A percentile compares a stretch with the other conserved stretches of the same genome.
These are phyloP conservation scores for Lumnitzera littorea DNA, from an alignment of 345 rosid genomes.

Conservation along the genomic window DNA sequence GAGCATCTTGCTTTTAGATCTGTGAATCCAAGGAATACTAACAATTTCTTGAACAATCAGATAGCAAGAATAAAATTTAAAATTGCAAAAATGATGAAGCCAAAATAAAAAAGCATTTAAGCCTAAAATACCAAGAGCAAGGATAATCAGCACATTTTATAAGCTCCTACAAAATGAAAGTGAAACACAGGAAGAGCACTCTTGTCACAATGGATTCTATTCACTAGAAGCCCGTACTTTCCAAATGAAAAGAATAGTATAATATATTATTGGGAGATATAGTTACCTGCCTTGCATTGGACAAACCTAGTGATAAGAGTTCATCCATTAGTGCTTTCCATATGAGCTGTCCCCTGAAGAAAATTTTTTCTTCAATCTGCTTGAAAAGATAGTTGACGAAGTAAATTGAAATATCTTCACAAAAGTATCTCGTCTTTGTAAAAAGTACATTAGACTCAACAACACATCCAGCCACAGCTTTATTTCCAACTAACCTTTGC, in stretches of 20 bases:
- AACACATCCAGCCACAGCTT: background rate
- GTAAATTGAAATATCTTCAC: background rate
- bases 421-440: background rate
- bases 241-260: conserved; percentile 2
- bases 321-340: conserved; percentile 83
- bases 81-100: too few relatives aligned
- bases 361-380: conserved; percentile 48
- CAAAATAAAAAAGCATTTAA: too few relatives aligned
- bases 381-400: background rate
- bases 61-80: too few relatives aligned
- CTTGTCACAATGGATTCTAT: too few relatives aligned
- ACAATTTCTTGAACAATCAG: too few relatives aligned
- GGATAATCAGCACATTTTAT: too few relatives aligned
- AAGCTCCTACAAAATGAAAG: too few relatives aligned
- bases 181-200: too few relatives aligned
- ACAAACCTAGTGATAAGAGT: conserved; percentile 63
- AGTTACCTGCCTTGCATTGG: conserved; percentile 56
- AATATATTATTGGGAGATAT: background rate
- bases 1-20: too few relatives aligned
- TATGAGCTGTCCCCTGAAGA: conserved; percentile 87
- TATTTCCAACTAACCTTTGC: conserved; percentile 36
- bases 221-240: too few relatives aligned
- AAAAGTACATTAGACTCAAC: background rate
- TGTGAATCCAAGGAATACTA: too few relatives aligned
- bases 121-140: too few relatives aligned